Base-by-base conservation (phyloP, 257 asterid species). In the Petunia secreta region DNA sequence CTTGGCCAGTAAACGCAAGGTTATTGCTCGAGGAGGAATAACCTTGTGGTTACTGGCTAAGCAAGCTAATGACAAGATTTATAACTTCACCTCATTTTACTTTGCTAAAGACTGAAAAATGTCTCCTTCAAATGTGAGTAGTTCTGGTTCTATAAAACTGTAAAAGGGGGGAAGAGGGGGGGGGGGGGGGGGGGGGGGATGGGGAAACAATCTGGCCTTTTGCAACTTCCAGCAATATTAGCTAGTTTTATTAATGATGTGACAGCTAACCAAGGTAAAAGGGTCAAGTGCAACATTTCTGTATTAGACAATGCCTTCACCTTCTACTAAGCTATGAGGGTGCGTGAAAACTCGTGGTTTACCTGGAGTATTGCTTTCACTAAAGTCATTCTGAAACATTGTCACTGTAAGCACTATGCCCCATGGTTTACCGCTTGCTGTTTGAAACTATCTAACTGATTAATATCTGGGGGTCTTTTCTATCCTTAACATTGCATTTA, bases 11-110 rank as follows among this genome's bases (percentile, higher is more conserved):
- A n/a, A n/a, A n/a, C n/a, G n/a, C n/a, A n/a, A n/a, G n/a, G n/a
- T n/a, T n/a, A n/a, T 60, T 2, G 16, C 36, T 2, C 13, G 65
- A 60, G 39, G 6, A 62, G 40, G 40, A 62, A 34, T 60, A 62
- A 9, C n/a, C 68, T 36, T 63, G 43, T 34, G n/a, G 67, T 63
- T 63, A 62, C n/a, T 63, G 68, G 3, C 67, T 63, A 63, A 63
- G 68, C 5, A 63, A 9, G 10, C 44, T 73, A 34, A 50, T 48
- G 44, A 73, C 62, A 50, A 69, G 59, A 69, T 48, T 44, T 5
- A 50, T 73, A 73, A 48, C 62, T 34, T n/a, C 62, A 71, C 2
- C 3, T 13, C 77, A 6, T 6, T 50, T 73, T 50, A 3, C 44
- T 50, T 69, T 50, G 4, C 11, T 6, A 34, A 50, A 11, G 11